These are phyloP conservation scores for Pichia manshurica DNA, from an alignment of 805 yeast genomes.

Conservation along the genomic window DNA sequence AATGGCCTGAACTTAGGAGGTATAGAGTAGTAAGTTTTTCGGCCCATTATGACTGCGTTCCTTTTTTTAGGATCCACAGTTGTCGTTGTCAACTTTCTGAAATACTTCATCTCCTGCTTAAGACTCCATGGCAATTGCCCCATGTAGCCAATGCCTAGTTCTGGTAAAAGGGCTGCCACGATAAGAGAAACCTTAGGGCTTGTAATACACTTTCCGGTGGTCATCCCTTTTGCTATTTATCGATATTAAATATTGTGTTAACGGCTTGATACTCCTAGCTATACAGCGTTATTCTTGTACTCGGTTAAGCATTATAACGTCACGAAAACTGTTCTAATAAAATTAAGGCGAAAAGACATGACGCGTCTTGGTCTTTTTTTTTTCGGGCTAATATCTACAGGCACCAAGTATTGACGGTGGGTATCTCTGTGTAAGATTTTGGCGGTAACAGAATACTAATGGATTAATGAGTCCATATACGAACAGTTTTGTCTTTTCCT, in stretches of 20 bases:
- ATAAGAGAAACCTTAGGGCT: conserved; percentile 49
- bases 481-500: conserved; percentile 90
- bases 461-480: conserved; percentile 88
- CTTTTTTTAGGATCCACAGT: conserved; percentile 28
- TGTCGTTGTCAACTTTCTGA: conserved; percentile 62
- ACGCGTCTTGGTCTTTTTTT: background rate
- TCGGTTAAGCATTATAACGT: no score
- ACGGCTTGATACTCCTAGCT: no score
- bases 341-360: background rate
- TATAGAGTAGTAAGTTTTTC: conserved; percentile 93
- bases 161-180: conserved; percentile 82
- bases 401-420: no score
- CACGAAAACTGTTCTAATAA: no score
- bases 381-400: background rate
- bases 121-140: conserved; percentile 88
- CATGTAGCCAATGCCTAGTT: conserved; percentile 75
- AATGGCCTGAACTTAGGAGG: conserved; percentile 82
- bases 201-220: conserved; percentile 1
- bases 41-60: conserved; percentile 92
- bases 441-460: no score
- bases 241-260: no score
- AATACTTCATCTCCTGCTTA: conserved; percentile 78
- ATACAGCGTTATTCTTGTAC: no score
- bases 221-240: conserved; percentile 4
- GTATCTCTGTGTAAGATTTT: no score